phyloP scores from a whole-genome alignment of 768 basidiomycete species.

The Punctularia strigosozonata region DNA sequence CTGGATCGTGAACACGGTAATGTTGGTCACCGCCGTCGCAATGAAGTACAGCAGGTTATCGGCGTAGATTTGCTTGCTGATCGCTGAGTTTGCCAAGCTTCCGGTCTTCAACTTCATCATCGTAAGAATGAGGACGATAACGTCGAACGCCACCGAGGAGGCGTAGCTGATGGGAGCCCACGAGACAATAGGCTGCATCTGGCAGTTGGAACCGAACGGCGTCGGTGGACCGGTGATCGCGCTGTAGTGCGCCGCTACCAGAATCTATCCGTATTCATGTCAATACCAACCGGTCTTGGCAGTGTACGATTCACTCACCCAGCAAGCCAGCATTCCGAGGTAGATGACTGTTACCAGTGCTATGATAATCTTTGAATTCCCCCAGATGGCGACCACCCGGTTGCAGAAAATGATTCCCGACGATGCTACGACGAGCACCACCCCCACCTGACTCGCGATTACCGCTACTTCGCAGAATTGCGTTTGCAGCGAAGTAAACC shows the following conservation, averaged over 20 bases:
- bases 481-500: conserved; percentile 9
- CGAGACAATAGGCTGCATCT: conserved; percentile 17
- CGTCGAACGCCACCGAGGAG: conserved; percentile 20
- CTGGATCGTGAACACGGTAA: conserved; percentile 9
- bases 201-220: conserved; percentile 23
- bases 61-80: conserved; percentile 4
- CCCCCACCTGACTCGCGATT: conserved; percentile 18
- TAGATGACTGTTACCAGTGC: conserved; percentile 12
- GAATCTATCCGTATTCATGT: conserved; percentile 16
- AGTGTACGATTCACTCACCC: too few species aligned
- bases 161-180: conserved; percentile 24
- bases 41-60: conserved; percentile 8
- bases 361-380: conserved; percentile 15
- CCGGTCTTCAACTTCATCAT: conserved; percentile 8
- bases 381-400: conserved; percentile 23
- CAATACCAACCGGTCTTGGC: too few species aligned
- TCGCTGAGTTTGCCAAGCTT: background rate
- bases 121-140: conserved; percentile 15
- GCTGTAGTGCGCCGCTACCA: conserved; percentile 19
- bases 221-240: conserved; percentile 14
- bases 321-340: too few species aligned
- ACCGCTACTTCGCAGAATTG: conserved; percentile 20
- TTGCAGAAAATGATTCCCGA: conserved; percentile 22
- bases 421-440: conserved; percentile 17
- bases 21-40: conserved; percentile 7